Percentiles rank a stretch among this genome's conserved stretches.
Evolutionary conservation across 2,329 filamentous ascomycete species (phyloP).

Genomic region (Lojkania enalia): DNA sequence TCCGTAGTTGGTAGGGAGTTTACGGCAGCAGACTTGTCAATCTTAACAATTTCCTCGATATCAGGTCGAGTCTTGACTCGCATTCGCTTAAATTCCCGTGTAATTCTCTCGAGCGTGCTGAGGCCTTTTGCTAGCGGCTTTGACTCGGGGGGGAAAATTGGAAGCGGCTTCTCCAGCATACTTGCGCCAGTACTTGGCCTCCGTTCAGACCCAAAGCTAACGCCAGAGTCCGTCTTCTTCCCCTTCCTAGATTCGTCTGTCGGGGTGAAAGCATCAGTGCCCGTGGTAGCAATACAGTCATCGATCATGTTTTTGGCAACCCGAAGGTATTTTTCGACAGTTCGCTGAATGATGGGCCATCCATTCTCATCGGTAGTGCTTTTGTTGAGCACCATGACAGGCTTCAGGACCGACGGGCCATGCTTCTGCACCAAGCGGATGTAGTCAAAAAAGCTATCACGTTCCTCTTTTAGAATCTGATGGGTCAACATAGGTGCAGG

Average conservation of each 20-base stretch:
- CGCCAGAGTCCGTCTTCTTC: slow-evolving; percentile 66
- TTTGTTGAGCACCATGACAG: slow-evolving; percentile 58
- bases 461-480: slow-evolving; percentile 58
- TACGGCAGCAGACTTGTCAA: slow-evolving; percentile 28
- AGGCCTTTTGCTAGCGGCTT: slow-evolving; percentile 32
- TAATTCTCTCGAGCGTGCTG: slow-evolving; percentile 63
- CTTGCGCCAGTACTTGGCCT: slow-evolving; percentile 35
- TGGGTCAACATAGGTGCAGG: slow-evolving; percentile 58
- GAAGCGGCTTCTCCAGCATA: slow-evolving; percentile 28
- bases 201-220: slow-evolving; percentile 57
- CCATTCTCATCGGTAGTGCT: slow-evolving; percentile 56
- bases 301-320: slow-evolving; percentile 64
- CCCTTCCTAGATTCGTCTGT: slow-evolving; percentile 45
- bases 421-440: slow-evolving; percentile 61
- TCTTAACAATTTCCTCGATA: slow-evolving; percentile 52
- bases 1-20: slow-evolving; percentile 18
- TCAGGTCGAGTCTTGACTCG: slow-evolving; percentile 56
- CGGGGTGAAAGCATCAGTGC: slow-evolving; percentile 41
- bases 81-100: slow-evolving; percentile 62
- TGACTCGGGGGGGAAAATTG: slow-evolving; percentile 22
- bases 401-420: slow-evolving; percentile 57
- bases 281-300: slow-evolving; percentile 57
- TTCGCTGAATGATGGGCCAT: slow-evolving; percentile 55
- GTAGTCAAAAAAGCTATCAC: slow-evolving; percentile 65
- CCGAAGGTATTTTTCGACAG: slow-evolving; percentile 62